phyloP scores from a whole-genome alignment of 352 stramenopile genomes.

The Chrysophaeum taylorii region DNA sequence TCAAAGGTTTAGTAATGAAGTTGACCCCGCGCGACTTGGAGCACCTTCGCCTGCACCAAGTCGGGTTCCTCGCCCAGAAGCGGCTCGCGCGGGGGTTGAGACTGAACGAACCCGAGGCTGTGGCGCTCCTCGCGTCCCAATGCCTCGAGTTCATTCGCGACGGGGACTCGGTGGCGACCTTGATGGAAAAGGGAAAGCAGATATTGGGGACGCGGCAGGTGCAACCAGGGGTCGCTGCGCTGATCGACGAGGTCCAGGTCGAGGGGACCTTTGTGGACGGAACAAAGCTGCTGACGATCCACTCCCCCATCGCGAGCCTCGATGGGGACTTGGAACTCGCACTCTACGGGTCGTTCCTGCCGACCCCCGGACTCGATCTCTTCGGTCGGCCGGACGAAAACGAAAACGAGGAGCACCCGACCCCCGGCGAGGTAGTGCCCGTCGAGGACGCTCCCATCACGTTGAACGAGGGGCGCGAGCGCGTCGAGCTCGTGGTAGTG shows the following conservation, averaged over 20 bases:
- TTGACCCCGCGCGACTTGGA: no score
- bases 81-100: constrained; percentile 71
- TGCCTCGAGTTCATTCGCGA: constrained; percentile 89
- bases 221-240: constrained; percentile 68
- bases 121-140: constrained; percentile 81
- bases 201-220: constrained; percentile 72
- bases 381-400: constrained; percentile 38
- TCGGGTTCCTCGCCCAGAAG: constrained; percentile 81
- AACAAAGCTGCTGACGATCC: constrained; percentile 90
- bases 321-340: constrained; percentile 67
- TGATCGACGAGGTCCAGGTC: constrained; percentile 86
- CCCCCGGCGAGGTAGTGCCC: constrained; percentile 50
- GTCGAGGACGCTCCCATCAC: constrained; percentile 49
- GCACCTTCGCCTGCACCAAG: no score
- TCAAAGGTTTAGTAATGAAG: no score
- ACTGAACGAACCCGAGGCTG: constrained; percentile 83
- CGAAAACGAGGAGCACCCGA: constrained; percentile 18
- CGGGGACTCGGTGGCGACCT: constrained; percentile 63
- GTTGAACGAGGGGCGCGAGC: constrained; percentile 61
- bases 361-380: constrained; percentile 58
- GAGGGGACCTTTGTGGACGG: constrained; percentile 93
- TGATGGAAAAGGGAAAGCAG: constrained; percentile 70
- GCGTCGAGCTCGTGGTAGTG: constrained; percentile 75
- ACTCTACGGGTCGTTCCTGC: constrained; percentile 84
- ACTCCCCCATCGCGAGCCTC: constrained; percentile 65